Percentiles rank a stretch among this genome's conserved stretches.
Conservation (phyloP, 305 asterid genomes). For the Ilex paraguariensis region DNA sequence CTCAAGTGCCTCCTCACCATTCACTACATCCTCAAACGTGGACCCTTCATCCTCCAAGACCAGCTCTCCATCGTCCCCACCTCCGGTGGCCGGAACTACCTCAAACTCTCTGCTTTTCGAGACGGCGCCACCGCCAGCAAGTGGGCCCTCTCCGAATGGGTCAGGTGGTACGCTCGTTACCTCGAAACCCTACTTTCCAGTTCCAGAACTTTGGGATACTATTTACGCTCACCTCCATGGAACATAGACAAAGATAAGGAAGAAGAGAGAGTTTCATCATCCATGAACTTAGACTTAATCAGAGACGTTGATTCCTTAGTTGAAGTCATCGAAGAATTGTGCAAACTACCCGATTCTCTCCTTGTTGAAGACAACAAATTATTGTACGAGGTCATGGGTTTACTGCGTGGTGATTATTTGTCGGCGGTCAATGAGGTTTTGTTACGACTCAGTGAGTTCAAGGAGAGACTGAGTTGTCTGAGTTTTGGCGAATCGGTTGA, state of each 20-base stretch:
- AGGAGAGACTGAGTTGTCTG: slow-evolving; percentile 42
- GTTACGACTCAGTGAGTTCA: slow-evolving; percentile 52
- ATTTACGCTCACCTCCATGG: slow-evolving; percentile 41
- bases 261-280: slow-evolving; percentile 39
- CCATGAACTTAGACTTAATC: slow-evolving; percentile 45
- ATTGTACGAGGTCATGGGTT: slow-evolving; percentile 34
- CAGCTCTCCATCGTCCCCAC: slow-evolving; percentile 71
- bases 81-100: slow-evolving; percentile 63
- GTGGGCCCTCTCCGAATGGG: slow-evolving; percentile 70
- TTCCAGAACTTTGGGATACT: slow-evolving; percentile 57
- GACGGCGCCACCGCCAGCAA: slow-evolving; percentile 53
- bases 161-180: slow-evolving; percentile 71
- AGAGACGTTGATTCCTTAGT: slow-evolving; percentile 50
- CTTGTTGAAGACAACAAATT: slow-evolving; percentile 34
- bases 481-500: slow-evolving; percentile 74
- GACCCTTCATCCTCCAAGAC: slow-evolving; percentile 81
- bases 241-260: slow-evolving; percentile 26
- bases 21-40: slow-evolving; percentile 65
- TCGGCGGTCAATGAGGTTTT: slow-evolving; percentile 49
- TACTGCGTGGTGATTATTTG: slow-evolving; percentile 42
- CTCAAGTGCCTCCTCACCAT: slow-evolving; percentile 61
- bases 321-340: slow-evolving; percentile 41
- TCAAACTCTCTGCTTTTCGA: slow-evolving; percentile 67
- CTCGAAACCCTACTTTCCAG: slow-evolving; percentile 55
- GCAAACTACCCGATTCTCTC: slow-evolving; percentile 46